Evolutionary conservation across 371 early-diverging fungal genomes (phyloP), one percentile per base, ranked within the genome.

Genomic region (Conidiobolus incongruus): DNA sequence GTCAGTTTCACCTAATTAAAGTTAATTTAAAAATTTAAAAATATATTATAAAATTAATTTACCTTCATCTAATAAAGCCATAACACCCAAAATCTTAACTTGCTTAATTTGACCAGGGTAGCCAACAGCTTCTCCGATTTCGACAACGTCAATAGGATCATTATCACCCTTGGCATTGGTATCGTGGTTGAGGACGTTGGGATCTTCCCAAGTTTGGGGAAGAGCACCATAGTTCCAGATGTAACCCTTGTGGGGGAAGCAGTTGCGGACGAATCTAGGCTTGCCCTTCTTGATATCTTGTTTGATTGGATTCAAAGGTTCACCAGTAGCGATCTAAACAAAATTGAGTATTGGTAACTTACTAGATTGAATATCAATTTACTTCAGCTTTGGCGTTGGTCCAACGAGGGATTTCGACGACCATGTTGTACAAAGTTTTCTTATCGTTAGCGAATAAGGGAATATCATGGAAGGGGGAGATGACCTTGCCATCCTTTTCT

Each of bases 151-250:
- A 44, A 99, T 59, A 19, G 99, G 99, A 60, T 98, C 98, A 61
- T 95, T 91, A 63, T 99, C 98, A 46, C 99, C 99, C 38, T 62
- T 69, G 38, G 75, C 79, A 55, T 77, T 77, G 46, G 96, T 92
- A 54, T 87, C 90, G 35, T 63, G 62, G 70, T 94, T 81, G 36
- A 62, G 55, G 49, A 61, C 62, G 45, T 68, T 75, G 32, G 98
- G 97, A 58, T 96, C 91, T 65, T 99, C 99, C 97, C 97, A 99
- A 45, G 99, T 98, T 77, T 83, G 84, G 30, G 98, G 99, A 48
- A 99, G 65, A 29, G 96, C 96, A 47, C 99, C 99, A 58, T 99
- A 99, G 74, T 99, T 99, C 98, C 98, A 99, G 56, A 92, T 87
- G 69, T 98, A 99, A 34, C 99, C 99, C 53, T 94, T 90, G 75